A percentile compares a stretch with the other conserved stretches of the same genome.
phyloP scores from a whole-genome alignment of 2,329 filamentous ascomycete species.

The Talaromyces sp. region DNA sequence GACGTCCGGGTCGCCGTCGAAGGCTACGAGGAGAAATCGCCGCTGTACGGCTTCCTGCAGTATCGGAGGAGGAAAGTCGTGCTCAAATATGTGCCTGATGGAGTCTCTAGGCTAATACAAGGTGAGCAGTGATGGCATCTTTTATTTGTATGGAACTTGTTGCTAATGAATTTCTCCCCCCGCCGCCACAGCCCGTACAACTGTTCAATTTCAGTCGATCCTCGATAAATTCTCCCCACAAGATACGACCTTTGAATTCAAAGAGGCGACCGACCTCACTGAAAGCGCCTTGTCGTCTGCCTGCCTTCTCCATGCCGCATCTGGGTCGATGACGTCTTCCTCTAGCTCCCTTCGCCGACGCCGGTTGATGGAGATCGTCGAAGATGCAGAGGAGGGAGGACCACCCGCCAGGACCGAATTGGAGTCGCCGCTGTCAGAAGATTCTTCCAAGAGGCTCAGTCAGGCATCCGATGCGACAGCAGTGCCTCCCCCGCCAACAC shows the following conservation, averaged over 20 bases:
- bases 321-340: slow-evolving; percentile 79
- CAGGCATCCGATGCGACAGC: slow-evolving; percentile 32
- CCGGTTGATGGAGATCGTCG: slow-evolving; percentile 86
- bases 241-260: slow-evolving; percentile 77
- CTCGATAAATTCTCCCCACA: slow-evolving; percentile 72
- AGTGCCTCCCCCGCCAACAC: slow-evolving; percentile 24
- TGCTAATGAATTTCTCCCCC: not conserved
- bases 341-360: slow-evolving; percentile 72
- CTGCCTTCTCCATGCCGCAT: slow-evolving; percentile 83
- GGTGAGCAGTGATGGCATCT: slow-evolving; percentile 50
- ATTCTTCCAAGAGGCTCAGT: slow-evolving; percentile 17
- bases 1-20: slow-evolving; percentile 77
- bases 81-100: slow-evolving; percentile 87
- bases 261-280: slow-evolving; percentile 70
- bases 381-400: slow-evolving; percentile 78
- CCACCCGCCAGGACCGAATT: slow-evolving; percentile 14
- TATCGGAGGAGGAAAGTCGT: slow-evolving; percentile 87
- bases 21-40: slow-evolving; percentile 76
- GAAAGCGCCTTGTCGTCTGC: slow-evolving; percentile 84
- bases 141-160: not conserved
- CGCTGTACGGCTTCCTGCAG: slow-evolving; percentile 85
- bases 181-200: slow-evolving; percentile 66
- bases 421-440: not conserved
- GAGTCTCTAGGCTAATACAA: slow-evolving; percentile 85
- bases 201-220: slow-evolving; percentile 62